phyloP scores from a whole-genome alignment of 2,329 filamentous ascomycete species.

The Mollisia scopiformis region DNA sequence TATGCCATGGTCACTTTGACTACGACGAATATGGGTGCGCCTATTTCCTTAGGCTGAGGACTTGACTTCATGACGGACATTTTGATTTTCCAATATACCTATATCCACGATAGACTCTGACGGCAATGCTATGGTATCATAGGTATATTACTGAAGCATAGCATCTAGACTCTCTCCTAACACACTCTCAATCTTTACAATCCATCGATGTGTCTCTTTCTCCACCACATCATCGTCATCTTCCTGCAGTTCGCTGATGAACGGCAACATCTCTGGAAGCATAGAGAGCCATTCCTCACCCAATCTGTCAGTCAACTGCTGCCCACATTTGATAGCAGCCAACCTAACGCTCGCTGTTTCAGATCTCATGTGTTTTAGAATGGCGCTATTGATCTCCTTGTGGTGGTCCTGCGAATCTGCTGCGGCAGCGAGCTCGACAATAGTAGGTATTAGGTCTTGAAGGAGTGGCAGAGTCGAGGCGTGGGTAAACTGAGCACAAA shows the following conservation, averaged over 20 bases:
- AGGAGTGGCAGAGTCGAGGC: slow-evolving; percentile 48
- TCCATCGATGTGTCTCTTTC: slow-evolving; percentile 86
- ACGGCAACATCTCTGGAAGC: slow-evolving; percentile 93
- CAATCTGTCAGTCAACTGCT: slow-evolving; percentile 75
- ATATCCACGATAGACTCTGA: background rate
- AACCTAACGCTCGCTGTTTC: slow-evolving; percentile 74
- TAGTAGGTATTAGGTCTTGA: slow-evolving; percentile 68
- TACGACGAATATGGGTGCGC: slow-evolving; percentile 9
- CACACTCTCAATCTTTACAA: slow-evolving; percentile 84
- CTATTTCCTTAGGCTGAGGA: background rate
- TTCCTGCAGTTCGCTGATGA: slow-evolving; percentile 93
- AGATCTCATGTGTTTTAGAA: slow-evolving; percentile 79
- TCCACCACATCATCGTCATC: slow-evolving; percentile 96
- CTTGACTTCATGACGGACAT: background rate
- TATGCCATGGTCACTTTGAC: slow-evolving; percentile 26
- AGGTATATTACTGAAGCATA: slow-evolving; percentile 74
- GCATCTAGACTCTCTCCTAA: slow-evolving; percentile 88
- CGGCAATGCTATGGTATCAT: background rate
- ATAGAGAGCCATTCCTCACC: slow-evolving; percentile 93
- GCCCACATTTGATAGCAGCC: slow-evolving; percentile 81
- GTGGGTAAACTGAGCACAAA: slow-evolving; percentile 68
- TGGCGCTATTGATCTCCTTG: slow-evolving; percentile 79
- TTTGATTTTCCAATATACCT: background rate
- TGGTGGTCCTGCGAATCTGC: slow-evolving; percentile 87
- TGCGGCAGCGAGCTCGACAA: slow-evolving; percentile 78